Conservation (phyloP, 1,139 yeast genomes). For the Magnusiomyces ingens region DNA sequence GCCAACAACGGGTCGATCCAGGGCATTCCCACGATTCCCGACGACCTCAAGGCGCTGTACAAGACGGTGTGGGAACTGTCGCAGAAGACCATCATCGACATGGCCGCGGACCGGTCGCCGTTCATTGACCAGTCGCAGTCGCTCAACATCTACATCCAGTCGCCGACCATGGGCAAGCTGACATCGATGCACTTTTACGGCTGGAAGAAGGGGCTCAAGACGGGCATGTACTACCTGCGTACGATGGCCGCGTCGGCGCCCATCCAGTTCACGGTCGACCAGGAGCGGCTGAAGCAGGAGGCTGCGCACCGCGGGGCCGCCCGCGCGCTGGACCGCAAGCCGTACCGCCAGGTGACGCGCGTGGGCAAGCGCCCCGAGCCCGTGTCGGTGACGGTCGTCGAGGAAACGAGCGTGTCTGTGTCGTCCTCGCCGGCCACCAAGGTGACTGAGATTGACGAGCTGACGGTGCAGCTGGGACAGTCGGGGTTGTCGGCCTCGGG, state of each 20-base stretch:
- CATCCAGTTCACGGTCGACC: conserved; percentile 83
- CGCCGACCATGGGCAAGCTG: conserved; percentile 72
- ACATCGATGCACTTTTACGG: conserved; percentile 88
- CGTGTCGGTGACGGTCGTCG: background rate
- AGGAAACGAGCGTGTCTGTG: background rate
- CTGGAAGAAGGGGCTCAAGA: conserved; percentile 83
- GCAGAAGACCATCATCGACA: conserved; percentile 66
- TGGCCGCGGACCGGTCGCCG: conserved; percentile 88
- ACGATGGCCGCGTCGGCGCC: conserved; percentile 95
- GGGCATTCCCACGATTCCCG: conserved; percentile 57
- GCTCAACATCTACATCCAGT: conserved; percentile 63
- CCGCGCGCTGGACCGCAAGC: conserved; percentile 31
- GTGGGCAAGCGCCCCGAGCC: conserved; percentile 6
- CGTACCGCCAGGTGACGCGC: conserved; percentile 24
- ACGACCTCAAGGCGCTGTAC: conserved; percentile 57
- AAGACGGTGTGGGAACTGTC: conserved; percentile 92
- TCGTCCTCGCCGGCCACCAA: background rate
- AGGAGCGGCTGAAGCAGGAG: conserved; percentile 38
- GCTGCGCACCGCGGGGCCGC: conserved; percentile 29
- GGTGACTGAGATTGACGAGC: background rate
- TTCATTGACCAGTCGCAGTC: conserved; percentile 87
- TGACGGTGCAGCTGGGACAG: conserved; percentile 16
- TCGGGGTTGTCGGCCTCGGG: conserved; percentile 24
- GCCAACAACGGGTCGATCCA: conserved; percentile 74
- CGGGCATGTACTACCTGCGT: conserved; percentile 90